These are phyloP conservation scores for Vickermania ingenoplastis DNA, from an alignment of 208 protist genomes.

Conservation along the genomic window DNA sequence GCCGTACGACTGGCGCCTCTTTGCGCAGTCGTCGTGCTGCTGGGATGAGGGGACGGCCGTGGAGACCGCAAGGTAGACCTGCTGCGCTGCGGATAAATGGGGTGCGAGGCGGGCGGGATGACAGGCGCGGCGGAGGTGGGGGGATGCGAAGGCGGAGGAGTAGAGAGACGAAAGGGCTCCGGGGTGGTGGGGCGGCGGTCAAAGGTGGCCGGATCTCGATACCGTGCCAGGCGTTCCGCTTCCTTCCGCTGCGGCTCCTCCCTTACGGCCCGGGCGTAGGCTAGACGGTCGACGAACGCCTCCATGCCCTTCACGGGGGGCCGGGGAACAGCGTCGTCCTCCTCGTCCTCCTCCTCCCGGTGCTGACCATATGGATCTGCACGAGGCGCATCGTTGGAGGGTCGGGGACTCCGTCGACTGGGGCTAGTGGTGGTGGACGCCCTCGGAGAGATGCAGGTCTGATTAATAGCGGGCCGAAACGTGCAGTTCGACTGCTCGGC, in stretches of 20 bases:
- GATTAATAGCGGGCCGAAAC: constrained; percentile 24
- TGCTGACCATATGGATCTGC: no score
- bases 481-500: constrained; percentile 39
- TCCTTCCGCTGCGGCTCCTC: constrained; percentile 15
- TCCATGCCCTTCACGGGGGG: constrained; percentile 17
- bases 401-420: not conserved
- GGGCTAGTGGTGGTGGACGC: not conserved
- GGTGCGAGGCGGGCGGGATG: no score
- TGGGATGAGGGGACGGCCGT: no score
- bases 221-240: constrained; percentile 26
- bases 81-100: no score
- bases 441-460: no score
- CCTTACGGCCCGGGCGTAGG: constrained; percentile 17
- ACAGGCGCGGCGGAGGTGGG: no score
- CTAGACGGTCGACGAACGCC: constrained; percentile 31
- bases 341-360: not conserved
- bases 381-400: no score
- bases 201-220: constrained; percentile 25
- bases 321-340: not conserved
- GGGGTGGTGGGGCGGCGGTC: constrained; percentile 21
- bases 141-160: not conserved
- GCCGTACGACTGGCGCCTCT: no score
- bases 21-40: no score
- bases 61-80: no score
- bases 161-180: constrained; percentile 20